Conservation (phyloP, 805 yeast species). For the Kluyveromyces lactis region DNA sequence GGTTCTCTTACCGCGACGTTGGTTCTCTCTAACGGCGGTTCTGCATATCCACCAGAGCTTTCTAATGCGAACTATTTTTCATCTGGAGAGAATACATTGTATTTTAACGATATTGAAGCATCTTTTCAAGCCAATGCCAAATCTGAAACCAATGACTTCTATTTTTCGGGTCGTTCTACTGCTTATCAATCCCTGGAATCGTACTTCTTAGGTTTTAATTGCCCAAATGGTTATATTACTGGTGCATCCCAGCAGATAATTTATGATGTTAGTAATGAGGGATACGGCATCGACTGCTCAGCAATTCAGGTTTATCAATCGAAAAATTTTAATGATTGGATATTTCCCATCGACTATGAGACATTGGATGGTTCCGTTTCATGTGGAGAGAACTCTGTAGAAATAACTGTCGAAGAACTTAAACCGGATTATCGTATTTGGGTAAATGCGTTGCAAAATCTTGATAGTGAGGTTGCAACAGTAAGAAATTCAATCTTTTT, state of each 20-base stretch:
- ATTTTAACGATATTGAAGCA: slow-evolving; percentile 20
- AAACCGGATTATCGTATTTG: slow-evolving; percentile 24
- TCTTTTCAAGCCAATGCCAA: slow-evolving; percentile 17
- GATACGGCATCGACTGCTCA: slow-evolving; percentile 18
- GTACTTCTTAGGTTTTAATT: slow-evolving; percentile 28
- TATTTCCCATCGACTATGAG: slow-evolving; percentile 21
- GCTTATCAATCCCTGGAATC: slow-evolving; percentile 26
- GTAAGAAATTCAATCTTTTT: slow-evolving; percentile 15
- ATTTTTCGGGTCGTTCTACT: slow-evolving; percentile 26
- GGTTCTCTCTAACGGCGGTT: slow-evolving; percentile 31
- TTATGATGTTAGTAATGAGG: slow-evolving; percentile 11
- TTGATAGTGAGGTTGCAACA: slow-evolving; percentile 15
- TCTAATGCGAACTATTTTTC: slow-evolving; percentile 24
- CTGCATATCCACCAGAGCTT: slow-evolving; percentile 24
- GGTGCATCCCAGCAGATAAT: slow-evolving; percentile 23
- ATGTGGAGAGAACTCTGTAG: slow-evolving; percentile 20
- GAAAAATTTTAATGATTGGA: slow-evolving; percentile 29
- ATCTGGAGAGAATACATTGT: slow-evolving; percentile 24
- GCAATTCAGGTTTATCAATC: slow-evolving; percentile 15
- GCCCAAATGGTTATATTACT: slow-evolving; percentile 24
- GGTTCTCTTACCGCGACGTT: slow-evolving; percentile 27
- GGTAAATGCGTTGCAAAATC: slow-evolving; percentile 28
- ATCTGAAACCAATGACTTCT: slow-evolving; percentile 13
- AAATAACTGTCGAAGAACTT: slow-evolving; percentile 14
- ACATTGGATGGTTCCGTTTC: slow-evolving; percentile 10